Evolutionary conservation across 495 filamentous ascomycete genomes (phyloP).

Genomic region (Neurospora sp.): DNA sequence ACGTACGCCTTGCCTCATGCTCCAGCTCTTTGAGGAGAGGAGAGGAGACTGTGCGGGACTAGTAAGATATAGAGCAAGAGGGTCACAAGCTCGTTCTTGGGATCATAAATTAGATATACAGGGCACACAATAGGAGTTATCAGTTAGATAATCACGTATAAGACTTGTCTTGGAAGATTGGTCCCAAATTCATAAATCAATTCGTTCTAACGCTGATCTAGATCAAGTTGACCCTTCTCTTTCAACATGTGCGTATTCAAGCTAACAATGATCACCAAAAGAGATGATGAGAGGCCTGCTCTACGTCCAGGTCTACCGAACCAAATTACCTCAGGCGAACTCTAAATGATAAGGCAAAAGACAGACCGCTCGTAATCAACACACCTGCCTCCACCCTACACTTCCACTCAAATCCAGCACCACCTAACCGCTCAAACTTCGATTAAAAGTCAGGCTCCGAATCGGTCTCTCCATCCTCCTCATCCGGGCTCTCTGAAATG

Average conservation of each 20-base stretch:
- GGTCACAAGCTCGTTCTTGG: neutral
- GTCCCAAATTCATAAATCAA: neutral
- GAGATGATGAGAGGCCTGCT: neutral
- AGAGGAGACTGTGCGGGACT: too few species aligned
- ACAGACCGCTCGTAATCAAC: neutral
- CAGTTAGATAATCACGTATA: neutral
- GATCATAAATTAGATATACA: neutral
- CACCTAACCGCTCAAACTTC: neutral
- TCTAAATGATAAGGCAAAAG: neutral
- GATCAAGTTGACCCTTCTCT: neutral
- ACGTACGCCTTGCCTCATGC: too few species aligned
- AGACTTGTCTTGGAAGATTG: neutral
- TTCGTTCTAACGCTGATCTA: neutral
- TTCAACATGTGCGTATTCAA: neutral
- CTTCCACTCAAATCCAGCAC: neutral
- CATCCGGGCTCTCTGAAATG: neutral
- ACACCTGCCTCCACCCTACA: neutral
- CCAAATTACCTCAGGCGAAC: neutral
- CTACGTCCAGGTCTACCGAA: neutral
- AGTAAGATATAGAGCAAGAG: too few species aligned
- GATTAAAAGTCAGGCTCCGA: neutral
- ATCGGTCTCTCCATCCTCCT: neutral
- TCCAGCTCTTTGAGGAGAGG: too few species aligned
- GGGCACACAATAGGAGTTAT: neutral
- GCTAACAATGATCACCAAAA: neutral